Conservation (phyloP, 1,284 basidiomycete species). For the Cutaneotrichosporon spelunceum region DNA sequence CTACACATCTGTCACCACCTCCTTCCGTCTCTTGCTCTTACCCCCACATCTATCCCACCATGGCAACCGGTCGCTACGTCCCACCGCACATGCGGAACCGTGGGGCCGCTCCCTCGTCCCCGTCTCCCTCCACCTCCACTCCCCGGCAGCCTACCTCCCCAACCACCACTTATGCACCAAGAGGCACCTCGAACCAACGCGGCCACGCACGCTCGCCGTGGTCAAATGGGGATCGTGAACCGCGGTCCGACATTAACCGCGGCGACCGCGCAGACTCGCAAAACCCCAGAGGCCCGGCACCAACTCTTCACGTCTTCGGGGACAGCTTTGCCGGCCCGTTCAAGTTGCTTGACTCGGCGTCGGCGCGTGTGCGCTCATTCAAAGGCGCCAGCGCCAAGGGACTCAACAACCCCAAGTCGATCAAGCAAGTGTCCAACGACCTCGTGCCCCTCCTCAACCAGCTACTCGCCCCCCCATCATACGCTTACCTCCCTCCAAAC, state of each 20-base stretch:
- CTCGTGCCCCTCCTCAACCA: constrained; percentile 38
- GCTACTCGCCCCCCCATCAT: constrained; percentile 40
- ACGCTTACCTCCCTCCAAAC: constrained; percentile 35
- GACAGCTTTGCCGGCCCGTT: constrained; percentile 48
- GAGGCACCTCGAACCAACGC: neutral
- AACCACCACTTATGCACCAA: neutral
- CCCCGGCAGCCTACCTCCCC: neutral
- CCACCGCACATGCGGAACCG: constrained; percentile 41
- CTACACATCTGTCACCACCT: neutral
- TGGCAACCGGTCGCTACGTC: constrained; percentile 31
- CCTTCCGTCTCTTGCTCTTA: neutral
- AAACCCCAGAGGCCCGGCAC: neutral
- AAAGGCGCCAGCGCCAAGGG: constrained; percentile 45
- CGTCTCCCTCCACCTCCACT: neutral
- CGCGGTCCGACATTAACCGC: neutral
- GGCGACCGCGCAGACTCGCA: neutral
- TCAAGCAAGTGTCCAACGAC: constrained; percentile 42
- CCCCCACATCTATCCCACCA: neutral
- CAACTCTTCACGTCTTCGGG: constrained; percentile 40
- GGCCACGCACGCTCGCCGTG: neutral
- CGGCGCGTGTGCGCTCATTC: constrained; percentile 36
- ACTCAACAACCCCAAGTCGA: constrained; percentile 34
- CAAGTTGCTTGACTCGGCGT: constrained; percentile 36
- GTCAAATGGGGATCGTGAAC: neutral
- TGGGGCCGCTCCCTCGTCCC: neutral